phyloP scores from a whole-genome alignment of 257 asterid genomes.

The Thymus quinquecostatus region DNA sequence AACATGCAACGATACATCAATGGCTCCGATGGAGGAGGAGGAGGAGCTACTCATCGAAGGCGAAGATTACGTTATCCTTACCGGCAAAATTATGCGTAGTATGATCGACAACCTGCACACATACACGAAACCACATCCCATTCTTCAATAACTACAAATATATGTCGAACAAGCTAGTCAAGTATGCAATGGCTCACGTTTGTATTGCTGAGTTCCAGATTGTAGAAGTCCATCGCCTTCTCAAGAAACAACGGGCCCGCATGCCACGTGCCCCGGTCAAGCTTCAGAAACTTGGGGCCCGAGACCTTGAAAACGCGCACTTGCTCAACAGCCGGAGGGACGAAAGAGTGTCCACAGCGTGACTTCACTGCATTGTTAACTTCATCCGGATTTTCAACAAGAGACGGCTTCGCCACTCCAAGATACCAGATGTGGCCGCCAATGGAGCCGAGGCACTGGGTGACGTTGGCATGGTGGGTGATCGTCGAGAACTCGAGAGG shows the following conservation, averaged over 20 bases:
- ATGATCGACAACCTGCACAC: conserved; percentile 76
- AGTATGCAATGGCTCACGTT: conserved; percentile 51
- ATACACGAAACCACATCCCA: neutral
- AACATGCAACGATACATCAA: no score
- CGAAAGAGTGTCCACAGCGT: conserved; percentile 63
- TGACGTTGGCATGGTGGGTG: conserved; percentile 87
- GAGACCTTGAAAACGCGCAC: conserved; percentile 74
- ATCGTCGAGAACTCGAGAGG: conserved; percentile 65
- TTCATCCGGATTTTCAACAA: conserved; percentile 45
- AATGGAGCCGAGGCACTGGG: conserved; percentile 90
- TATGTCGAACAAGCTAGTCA: no score
- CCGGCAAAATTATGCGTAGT: conserved; percentile 59
- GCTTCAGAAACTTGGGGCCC: conserved; percentile 85
- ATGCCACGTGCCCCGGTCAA: conserved; percentile 85
- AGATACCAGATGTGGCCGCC: conserved; percentile 90
- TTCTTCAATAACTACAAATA: no score
- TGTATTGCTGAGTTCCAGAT: conserved; percentile 81
- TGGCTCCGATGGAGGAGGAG: no score
- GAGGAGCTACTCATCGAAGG: conserved; percentile 45
- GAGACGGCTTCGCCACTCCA: conserved; percentile 86
- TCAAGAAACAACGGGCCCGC: conserved; percentile 85
- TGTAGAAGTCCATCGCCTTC: conserved; percentile 77
- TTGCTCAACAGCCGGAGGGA: conserved; percentile 70
- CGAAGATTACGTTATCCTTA: conserved; percentile 51
- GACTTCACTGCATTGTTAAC: conserved; percentile 45